These are phyloP conservation scores for Phaeophleospora eucalypticola DNA, from an alignment of 2,329 filamentous ascomycete species.

Conservation along the genomic window DNA sequence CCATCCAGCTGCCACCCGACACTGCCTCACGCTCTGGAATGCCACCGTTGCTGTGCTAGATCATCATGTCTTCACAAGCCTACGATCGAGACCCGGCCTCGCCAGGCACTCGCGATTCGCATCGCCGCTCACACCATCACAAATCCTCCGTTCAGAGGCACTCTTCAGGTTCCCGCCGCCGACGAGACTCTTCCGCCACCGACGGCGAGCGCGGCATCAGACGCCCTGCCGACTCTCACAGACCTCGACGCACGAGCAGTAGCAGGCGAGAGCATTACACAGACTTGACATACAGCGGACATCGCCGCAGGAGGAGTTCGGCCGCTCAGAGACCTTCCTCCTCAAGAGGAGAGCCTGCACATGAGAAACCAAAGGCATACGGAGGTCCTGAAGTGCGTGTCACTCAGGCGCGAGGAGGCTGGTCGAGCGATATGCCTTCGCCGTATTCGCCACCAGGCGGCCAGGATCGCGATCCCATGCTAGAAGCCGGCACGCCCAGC, in stretches of 20 bases:
- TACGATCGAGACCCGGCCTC: slow-evolving; percentile 9
- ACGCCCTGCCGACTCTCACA: slow-evolving; percentile 19
- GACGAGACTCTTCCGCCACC: slow-evolving; percentile 59
- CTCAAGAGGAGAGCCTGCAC: slow-evolving; percentile 12
- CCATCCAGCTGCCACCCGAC: too few relatives aligned
- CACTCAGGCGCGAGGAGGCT: slow-evolving; percentile 27
- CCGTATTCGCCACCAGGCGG: slow-evolving; percentile 37
- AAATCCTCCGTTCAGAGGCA: slow-evolving; percentile 4
- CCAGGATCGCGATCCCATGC: slow-evolving; percentile 51
- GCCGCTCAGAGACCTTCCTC: slow-evolving; percentile 9
- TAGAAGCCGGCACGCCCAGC: slow-evolving; percentile 37
- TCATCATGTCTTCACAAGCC: slow-evolving; percentile 20
- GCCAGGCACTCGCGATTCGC: slow-evolving; percentile 8
- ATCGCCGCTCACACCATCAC: slow-evolving; percentile 8
- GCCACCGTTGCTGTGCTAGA: too few relatives aligned
- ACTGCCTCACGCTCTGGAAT: too few relatives aligned
- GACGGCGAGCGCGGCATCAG: slow-evolving; percentile 49
- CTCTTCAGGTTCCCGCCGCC: slow-evolving; percentile 60
- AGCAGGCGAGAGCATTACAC: slow-evolving; percentile 13
- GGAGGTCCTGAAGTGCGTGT: slow-evolving; percentile 15
- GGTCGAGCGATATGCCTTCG: slow-evolving; percentile 42
- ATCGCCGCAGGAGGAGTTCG: slow-evolving; percentile 24
- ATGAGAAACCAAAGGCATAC: slow-evolving; percentile 29
- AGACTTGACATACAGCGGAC: slow-evolving; percentile 15
- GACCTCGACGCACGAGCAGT: slow-evolving; percentile 21